phyloP scores from a whole-genome alignment of 2,329 filamentous ascomycete genomes.

The Epichloe aotearoae region DNA sequence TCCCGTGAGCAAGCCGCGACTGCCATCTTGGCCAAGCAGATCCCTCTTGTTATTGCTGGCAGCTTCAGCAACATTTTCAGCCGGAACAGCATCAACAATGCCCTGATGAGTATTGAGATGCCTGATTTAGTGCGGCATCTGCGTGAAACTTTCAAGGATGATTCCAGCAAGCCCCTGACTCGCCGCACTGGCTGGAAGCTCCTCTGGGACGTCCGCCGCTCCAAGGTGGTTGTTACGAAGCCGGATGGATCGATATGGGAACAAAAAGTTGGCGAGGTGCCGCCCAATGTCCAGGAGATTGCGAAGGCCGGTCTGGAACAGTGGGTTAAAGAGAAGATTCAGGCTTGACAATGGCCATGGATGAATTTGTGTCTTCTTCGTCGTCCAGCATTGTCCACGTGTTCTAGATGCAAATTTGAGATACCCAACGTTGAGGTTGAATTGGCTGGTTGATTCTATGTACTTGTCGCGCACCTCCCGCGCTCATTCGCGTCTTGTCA shows the following conservation, averaged over 20 bases:
- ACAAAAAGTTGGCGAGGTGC: constrained; percentile 14
- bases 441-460: too few relatives aligned
- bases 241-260: constrained; percentile 10
- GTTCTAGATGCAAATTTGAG: too few relatives aligned
- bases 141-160: constrained; percentile 42
- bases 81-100: constrained; percentile 70
- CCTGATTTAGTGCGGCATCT: constrained; percentile 53
- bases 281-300: constrained; percentile 13
- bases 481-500: too few relatives aligned
- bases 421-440: too few relatives aligned
- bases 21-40: constrained; percentile 66
- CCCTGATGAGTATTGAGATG: constrained; percentile 58
- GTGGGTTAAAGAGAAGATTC: constrained; percentile 11
- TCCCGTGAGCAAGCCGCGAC: constrained; percentile 71
- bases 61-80: constrained; percentile 78
- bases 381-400: too few relatives aligned
- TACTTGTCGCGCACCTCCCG: too few relatives aligned
- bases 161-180: background rate
- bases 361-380: too few relatives aligned
- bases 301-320: constrained; percentile 10
- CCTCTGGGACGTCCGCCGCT: constrained; percentile 10
- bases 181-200: constrained; percentile 6
- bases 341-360: too few relatives aligned
- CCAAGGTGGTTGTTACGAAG: constrained; percentile 10
- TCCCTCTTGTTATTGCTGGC: constrained; percentile 66